A percentile compares a stretch with the other conserved stretches of the same genome.
Evolutionary conservation across 495 filamentous ascomycete species (phyloP).

Genomic region (Paragyromitra xinjiangensis): DNA sequence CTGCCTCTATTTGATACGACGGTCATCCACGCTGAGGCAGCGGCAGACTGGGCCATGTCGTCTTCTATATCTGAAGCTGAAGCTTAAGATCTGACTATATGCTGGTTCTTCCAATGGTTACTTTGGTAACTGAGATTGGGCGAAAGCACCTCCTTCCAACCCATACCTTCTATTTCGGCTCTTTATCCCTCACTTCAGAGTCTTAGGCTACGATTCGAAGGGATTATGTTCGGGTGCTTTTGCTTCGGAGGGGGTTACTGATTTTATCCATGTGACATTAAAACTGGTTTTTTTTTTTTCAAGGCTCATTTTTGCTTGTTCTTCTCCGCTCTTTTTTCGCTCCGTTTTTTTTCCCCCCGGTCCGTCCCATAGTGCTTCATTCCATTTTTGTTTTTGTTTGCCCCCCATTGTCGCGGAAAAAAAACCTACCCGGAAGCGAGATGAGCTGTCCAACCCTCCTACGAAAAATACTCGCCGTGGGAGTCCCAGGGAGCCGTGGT

Average conservation of each 20-base stretch:
- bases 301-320: neutral
- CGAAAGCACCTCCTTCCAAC: neutral
- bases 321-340: neutral
- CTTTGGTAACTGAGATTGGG: neutral
- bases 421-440: neutral
- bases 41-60: constrained; percentile 37
- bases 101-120: neutral
- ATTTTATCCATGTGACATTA: neutral
- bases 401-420: neutral
- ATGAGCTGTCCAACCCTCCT: too few species aligned
- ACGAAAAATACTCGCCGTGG: too few species aligned
- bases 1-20: constrained; percentile 32
- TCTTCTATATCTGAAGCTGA: neutral
- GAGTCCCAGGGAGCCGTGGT: too few species aligned
- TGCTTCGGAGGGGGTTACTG: too few species aligned
- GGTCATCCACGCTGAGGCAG: constrained; percentile 46
- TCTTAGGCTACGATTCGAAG: too few species aligned
- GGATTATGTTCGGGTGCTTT: too few species aligned
- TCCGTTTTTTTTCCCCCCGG: neutral
- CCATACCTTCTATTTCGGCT: neutral
- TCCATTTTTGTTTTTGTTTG: neutral
- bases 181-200: too few species aligned
- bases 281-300: neutral
- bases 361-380: neutral
- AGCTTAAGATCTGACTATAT: neutral